Evolutionary conservation across 2,329 filamentous ascomycete genomes (phyloP).

Genomic region (Tolypocladium tundrense): DNA sequence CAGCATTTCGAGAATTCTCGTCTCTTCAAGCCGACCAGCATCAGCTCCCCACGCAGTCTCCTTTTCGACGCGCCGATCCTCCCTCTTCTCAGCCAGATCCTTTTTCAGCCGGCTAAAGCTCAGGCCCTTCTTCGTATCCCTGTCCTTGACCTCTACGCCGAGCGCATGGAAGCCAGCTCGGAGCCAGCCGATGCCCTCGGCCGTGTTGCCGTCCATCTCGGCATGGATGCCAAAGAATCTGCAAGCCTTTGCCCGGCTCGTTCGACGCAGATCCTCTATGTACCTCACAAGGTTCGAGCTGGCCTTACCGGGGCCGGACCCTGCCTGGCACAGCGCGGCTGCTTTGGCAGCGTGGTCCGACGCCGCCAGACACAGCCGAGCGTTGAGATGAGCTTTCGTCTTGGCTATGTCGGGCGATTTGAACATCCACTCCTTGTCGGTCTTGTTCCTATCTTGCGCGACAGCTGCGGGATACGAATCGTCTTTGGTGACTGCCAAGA

Average conservation of each 20-base stretch:
- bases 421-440: conserved; percentile 95
- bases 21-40: conserved; percentile 77
- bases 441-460: conserved; percentile 69
- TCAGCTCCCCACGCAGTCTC: conserved; percentile 68
- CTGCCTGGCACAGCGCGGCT: conserved; percentile 35
- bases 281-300: conserved; percentile 62
- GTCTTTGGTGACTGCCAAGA: conserved; percentile 85
- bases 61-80: conserved; percentile 70
- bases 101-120: conserved; percentile 59
- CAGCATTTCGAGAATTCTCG: conserved; percentile 74
- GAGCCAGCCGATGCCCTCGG: conserved; percentile 80
- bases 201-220: conserved; percentile 70
- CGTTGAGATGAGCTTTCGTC: conserved; percentile 80
- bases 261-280: conserved; percentile 61
- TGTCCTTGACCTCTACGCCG: conserved; percentile 44
- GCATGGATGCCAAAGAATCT: conserved; percentile 87
- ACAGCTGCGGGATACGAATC: conserved; percentile 83
- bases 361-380: conserved; percentile 76
- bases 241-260: conserved; percentile 74
- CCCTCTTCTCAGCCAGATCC: conserved; percentile 64
- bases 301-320: conserved; percentile 36
- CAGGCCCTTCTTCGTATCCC: conserved; percentile 36
- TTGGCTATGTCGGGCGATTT: conserved; percentile 79
- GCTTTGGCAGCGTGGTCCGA: conserved; percentile 79
- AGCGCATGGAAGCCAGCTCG: conserved; percentile 66